Evolutionary conservation across 371 early-diverging fungal species (phyloP), one percentile per base, ranked within the genome.

Genomic region (Apophysomyces ossiformis): DNA sequence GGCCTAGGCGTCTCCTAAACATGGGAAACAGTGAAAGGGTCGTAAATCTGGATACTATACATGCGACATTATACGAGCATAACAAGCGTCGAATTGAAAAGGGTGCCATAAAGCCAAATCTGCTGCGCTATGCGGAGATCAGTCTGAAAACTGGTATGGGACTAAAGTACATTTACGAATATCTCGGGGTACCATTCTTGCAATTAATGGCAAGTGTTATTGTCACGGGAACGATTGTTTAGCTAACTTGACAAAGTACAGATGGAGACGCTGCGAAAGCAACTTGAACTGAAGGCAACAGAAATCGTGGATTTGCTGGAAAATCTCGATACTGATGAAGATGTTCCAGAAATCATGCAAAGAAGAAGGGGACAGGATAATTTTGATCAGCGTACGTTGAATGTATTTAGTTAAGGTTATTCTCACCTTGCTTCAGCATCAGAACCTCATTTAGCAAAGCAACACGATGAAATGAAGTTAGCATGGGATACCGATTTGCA

Each of bases 131-230:
- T 69, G 77, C 84, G 39, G 86, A 88, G 43, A 72, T 83, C 7
- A 88, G 87, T 47, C 82, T 89, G 86, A 76, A 79, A 60, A 76
- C 81, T 9, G 89, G 89, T 5, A 64, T 83, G n/a, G 89, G 89
- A 5, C 65, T 89, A 21, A 80, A 85, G 57, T 88, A 84, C 54
- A 85, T 89, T 32, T 83, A 88, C 63, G 83, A 84, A 7, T 86
- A 84, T 57, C 75, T 89, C 8, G 88, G 87, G 9, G 83, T 89
- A 21, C 88, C 88, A 16, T 89, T 88, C 43, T 63, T 89, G 43
- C 85, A 87, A 46, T 74, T 87, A 4, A 76, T 86, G 86, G 89
- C 86, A 79, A 56, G 65, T 18, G 13, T 62, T 44, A 16, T n/a
- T 12, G 18, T 12, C 7, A n/a, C 32, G 39, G 6, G 43, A 13